Evolutionary conservation across 2,329 filamentous ascomycete genomes (phyloP).

Genomic region (Knoxdaviesia capensis): DNA sequence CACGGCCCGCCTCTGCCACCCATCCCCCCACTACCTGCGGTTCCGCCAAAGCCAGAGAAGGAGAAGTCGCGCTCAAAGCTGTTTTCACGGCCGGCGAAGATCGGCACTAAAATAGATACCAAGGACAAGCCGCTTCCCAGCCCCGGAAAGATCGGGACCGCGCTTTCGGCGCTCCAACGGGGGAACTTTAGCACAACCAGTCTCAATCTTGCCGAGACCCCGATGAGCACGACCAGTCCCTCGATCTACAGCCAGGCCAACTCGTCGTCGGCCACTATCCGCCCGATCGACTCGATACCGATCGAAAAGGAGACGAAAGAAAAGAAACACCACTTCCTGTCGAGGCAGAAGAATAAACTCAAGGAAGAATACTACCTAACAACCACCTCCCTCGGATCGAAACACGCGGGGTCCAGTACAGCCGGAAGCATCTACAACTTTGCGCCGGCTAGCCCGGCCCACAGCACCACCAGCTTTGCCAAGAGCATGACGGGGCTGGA

Average conservation of each 20-base stretch:
- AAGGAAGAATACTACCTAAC: slow-evolving; percentile 56
- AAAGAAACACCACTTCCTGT: slow-evolving; percentile 63
- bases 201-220: slow-evolving; percentile 15
- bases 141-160: slow-evolving; percentile 49
- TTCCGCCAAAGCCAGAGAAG: slow-evolving; percentile 46
- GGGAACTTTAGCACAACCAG: slow-evolving; percentile 53
- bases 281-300: slow-evolving; percentile 32
- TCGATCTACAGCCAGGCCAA: slow-evolving; percentile 60
- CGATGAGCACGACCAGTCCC: slow-evolving; percentile 33
- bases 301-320: slow-evolving; percentile 32
- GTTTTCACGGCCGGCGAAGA: slow-evolving; percentile 60
- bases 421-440: slow-evolving; percentile 65
- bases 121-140: slow-evolving; percentile 51
- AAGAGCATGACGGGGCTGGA: slow-evolving; percentile 47
- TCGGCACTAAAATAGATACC: slow-evolving; percentile 46
- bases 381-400: slow-evolving; percentile 58
- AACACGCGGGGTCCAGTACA: slow-evolving; percentile 15
- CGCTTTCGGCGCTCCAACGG: slow-evolving; percentile 43
- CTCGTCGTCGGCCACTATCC: slow-evolving; percentile 55
- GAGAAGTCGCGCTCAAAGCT: slow-evolving; percentile 64
- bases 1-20: slow-evolving; percentile 16
- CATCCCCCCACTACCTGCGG: slow-evolving; percentile 16
- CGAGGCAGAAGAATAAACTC: slow-evolving; percentile 59
- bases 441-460: slow-evolving; percentile 50
- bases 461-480: slow-evolving; percentile 44